phyloP scores from a whole-genome alignment of 2,329 filamentous ascomycete genomes.

The Penicillium italicum region DNA sequence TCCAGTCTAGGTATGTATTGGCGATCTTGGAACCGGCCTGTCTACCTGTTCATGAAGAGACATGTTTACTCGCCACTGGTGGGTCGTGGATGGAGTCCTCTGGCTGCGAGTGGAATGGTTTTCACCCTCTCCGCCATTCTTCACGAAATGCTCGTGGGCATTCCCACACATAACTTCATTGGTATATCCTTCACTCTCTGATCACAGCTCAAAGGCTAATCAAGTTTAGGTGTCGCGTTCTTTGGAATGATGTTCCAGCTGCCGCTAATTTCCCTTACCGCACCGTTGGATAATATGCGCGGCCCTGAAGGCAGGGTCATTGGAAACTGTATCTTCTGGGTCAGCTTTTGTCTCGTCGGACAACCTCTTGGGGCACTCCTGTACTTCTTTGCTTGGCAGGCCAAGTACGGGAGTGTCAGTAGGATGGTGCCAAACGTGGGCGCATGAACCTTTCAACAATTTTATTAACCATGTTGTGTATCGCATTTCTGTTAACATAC shows the following conservation, averaged over 20 bases:
- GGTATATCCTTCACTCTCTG: constrained; percentile 50
- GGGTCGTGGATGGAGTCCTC: constrained; percentile 72
- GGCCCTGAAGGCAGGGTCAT: constrained; percentile 72
- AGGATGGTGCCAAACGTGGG: constrained; percentile 17
- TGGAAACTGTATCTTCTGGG: constrained; percentile 94
- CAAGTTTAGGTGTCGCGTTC: constrained; percentile 73
- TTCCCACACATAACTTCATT: constrained; percentile 91
- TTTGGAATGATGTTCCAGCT: constrained; percentile 91
- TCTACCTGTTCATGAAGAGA: constrained; percentile 93
- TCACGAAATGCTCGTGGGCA: constrained; percentile 87
- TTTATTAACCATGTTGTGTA: background rate
- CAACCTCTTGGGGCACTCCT: constrained; percentile 88
- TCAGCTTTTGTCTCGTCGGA: constrained; percentile 91
- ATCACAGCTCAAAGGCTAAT: constrained; percentile 1
- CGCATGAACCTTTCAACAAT: background rate
- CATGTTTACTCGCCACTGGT: constrained; percentile 89
- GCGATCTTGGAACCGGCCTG: constrained; percentile 96
- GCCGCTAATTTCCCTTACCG: constrained; percentile 77
- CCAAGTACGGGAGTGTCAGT: constrained; percentile 85
- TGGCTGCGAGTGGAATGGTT: constrained; percentile 70
- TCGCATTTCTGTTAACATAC: background rate
- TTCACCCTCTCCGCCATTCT: constrained; percentile 85
- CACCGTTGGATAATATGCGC: constrained; percentile 73
- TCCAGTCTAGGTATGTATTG: constrained; percentile 83
- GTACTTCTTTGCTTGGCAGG: constrained; percentile 98